Evolutionary conservation across 129 eudicot genomes (phyloP), one percentile per base, ranked within the genome.

Genomic region (carrot (Daucus carota)): DNA sequence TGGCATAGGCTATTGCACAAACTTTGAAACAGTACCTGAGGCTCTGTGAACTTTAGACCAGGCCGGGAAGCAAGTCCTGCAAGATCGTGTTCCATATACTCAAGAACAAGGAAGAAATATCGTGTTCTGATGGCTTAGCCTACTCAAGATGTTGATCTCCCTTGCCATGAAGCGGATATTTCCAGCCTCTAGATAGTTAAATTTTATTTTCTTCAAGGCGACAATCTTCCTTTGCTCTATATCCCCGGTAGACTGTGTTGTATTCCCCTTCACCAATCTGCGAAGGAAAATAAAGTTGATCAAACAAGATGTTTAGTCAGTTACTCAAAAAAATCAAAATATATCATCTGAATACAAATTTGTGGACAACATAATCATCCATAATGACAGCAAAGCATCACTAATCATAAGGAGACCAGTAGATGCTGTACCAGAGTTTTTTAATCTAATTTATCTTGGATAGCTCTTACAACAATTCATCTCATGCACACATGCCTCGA

Each of bases 221-320:
- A 93, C 98, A 78, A 93, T 86, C 63, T 93, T 93, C 72, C 90
- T 86, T 34, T 86, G 90, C 75, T 87, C 96, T 36, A 91, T 92
- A 83, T 93, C 98, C 98, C 70, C 96, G 86, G 70, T 89, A 93
- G 29, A 93, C 98, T 72, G 83, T 89, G 70, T 97, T 93, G 80
- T 91, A 93, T 46, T 96, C 88, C 50, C 98, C 98, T 82, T 93
- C 97, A 32, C 98, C 98, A 83, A 93, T 93, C 98, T 93, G 90
- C 43, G 71, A 52, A 78, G 28, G 41, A 15, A 70, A 62, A 63
- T 14, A 66, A 70, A 24, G 47, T 9, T 6, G 33, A 9, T 70
- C 74, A 70, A 48, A 47, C 67, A 71, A 70, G 36, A 69, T 76
- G 26, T 50, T 13, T 63, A 4, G 42, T 42, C 74, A 68, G 36